phyloP scores from a whole-genome alignment of 352 stramenopile species.

The Phytophthora hibernalis region DNA sequence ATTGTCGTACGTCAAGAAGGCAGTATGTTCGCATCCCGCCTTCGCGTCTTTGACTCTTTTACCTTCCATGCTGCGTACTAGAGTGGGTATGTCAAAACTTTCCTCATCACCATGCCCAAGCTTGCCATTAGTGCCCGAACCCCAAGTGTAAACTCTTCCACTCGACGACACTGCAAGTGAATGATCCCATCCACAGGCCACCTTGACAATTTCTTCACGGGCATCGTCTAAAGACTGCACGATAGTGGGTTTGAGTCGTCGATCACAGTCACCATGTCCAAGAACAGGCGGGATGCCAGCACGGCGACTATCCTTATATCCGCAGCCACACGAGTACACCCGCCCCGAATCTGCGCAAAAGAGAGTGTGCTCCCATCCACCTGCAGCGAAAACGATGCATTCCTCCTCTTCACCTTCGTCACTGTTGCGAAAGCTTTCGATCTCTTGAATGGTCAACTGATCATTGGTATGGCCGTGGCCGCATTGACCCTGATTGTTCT shows the following conservation, averaged over 20 bases:
- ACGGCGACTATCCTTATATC: constrained; percentile 88
- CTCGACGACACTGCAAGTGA: constrained; percentile 70
- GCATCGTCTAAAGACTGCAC: constrained; percentile 60
- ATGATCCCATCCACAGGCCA: constrained; percentile 86
- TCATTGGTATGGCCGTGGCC: constrained; percentile 83
- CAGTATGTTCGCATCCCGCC: constrained; percentile 83
- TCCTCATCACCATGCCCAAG: constrained; percentile 86
- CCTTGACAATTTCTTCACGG: constrained; percentile 64
- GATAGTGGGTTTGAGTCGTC: constrained; percentile 61
- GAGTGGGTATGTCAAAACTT: constrained; percentile 66
- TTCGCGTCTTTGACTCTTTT: constrained; percentile 74
- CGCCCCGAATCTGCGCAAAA: constrained; percentile 71
- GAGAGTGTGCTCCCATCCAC: constrained; percentile 86
- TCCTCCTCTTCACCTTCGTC: constrained; percentile 56
- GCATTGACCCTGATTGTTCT: constrained; percentile 90
- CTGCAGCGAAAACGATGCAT: constrained; percentile 57
- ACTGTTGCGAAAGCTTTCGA: constrained; percentile 61
- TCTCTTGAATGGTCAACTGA: constrained; percentile 59
- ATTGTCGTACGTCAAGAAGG: constrained; percentile 60
- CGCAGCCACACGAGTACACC: constrained; percentile 79
- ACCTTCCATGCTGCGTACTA: constrained; percentile 53
- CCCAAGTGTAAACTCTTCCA: constrained; percentile 80
- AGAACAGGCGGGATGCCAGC: constrained; percentile 83
- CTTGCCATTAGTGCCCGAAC: constrained; percentile 83
- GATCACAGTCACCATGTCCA: constrained; percentile 75